Base-by-base conservation (phyloP, 768 basidiomycete genomes). In the Lactifluus pinguis region DNA sequence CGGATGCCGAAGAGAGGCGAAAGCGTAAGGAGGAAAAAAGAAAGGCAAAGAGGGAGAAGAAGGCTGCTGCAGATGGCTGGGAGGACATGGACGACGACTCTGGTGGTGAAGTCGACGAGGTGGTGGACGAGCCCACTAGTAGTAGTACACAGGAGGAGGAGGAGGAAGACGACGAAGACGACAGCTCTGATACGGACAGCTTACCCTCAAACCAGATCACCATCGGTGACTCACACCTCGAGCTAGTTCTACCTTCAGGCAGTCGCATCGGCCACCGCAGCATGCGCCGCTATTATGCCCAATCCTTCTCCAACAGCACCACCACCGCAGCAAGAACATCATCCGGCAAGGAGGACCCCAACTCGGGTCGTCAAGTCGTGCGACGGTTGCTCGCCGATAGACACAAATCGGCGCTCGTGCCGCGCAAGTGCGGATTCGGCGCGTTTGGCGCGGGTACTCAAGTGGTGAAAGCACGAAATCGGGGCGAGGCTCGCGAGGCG, bases 401-500 rank as follows among this genome's bases (percentile, higher is more conserved):
- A 69, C 86, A 92, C 67, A 87, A 91, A 67, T 83, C 86, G 0
- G 89, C 87, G 0, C 78, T 98, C 45, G 85, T 99, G 2, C 92
- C 95, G 0, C 76, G 83, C 13, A 86, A 79, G 66, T 94, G 91
- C 41, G 94, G 90, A 1, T 92, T 84, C 63, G 94, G 95, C 29
- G 92, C 91, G 2, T 94, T 79, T 68, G 95, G 95, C 2, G 74
- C 74, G 10, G 93, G 92, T 1, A 85, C 81, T 8, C 83, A 92
- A 36, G 87, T 94, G 10, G 81, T 98, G 62, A 91, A 87, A 71
- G 95, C 93, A 21, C 80, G 92, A 54, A 98, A 98, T 75, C 80
- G 80, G n/a, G 97, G 97, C 2, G 95, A 98, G 75, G 97, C 97
- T 14, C 82, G 82, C 65, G 88, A 98, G 72, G 95, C 95, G 21